These are phyloP conservation scores for Colletotrichum lini DNA, from an alignment of 2,329 filamentous ascomycete genomes.

Conservation along the genomic window DNA sequence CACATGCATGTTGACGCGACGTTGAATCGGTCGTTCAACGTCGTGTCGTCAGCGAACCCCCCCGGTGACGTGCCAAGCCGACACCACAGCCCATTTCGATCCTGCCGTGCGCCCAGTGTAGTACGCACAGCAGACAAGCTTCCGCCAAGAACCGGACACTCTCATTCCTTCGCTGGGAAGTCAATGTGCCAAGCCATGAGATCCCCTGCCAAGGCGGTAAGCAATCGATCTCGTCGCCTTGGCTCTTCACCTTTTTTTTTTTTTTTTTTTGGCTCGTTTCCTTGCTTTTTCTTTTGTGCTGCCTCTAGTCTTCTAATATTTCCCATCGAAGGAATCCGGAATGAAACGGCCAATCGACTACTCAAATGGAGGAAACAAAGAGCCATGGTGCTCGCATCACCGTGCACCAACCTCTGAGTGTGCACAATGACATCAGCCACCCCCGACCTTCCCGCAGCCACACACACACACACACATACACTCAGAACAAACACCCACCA, in stretches of 20 bases:
- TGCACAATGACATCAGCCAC: conserved; percentile 18
- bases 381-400: not conserved
- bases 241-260: conserved; percentile 28
- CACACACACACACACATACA: not conserved
- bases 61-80: conserved; percentile 39
- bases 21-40: not conserved
- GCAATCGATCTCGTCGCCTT: conserved; percentile 27
- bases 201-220: conserved; percentile 21
- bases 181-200: not conserved
- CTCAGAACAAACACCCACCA: not conserved
- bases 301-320: not conserved
- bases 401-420: not conserved
- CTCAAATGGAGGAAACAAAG: not conserved
- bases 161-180: not conserved
- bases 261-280: not conserved
- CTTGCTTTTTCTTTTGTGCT: not conserved
- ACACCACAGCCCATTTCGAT: conserved; percentile 20
- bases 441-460: not conserved
- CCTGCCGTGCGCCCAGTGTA: not conserved
- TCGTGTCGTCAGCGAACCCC: conserved; percentile 32
- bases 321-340: not conserved
- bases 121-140: conserved; percentile 30
- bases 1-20: not conserved
- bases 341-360: too few relatives aligned
- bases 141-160: conserved; percentile 26